Evolutionary conservation across 1,139 yeast species (phyloP).

Genomic region (Magnusiomyces suaveolens): DNA sequence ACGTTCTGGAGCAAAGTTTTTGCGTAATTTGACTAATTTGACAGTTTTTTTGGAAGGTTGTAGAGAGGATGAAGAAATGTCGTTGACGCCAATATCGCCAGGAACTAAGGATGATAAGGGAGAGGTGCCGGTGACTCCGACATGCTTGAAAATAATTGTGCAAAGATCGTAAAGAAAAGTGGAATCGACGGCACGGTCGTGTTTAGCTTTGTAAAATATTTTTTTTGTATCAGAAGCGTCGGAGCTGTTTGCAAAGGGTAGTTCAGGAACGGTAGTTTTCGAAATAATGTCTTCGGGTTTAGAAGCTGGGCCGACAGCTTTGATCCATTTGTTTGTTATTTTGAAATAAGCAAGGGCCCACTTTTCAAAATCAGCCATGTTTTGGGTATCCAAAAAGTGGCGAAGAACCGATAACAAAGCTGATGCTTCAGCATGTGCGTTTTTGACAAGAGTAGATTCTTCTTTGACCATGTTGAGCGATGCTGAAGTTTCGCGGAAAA

Average conservation of each 20-base stretch:
- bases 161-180: conserved; percentile 46
- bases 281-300: conserved; percentile 23
- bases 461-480: neutral
- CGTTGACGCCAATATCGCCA: conserved; percentile 9
- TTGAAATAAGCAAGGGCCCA: conserved; percentile 25
- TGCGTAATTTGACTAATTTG: conserved; percentile 1
- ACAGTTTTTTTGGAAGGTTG: neutral
- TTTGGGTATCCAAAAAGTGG: conserved; percentile 18
- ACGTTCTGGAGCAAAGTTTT: conserved; percentile 41
- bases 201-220: conserved; percentile 13
- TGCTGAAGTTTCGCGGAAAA: neutral
- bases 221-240: neutral
- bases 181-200: conserved; percentile 58
- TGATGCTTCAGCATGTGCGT: conserved; percentile 14
- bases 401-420: conserved; percentile 25
- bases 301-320: neutral
- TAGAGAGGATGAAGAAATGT: conserved; percentile 1
- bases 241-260: neutral
- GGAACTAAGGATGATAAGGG: conserved; percentile 9
- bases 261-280: conserved; percentile 14
- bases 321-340: conserved; percentile 2
- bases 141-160: conserved; percentile 34
- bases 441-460: conserved; percentile 5
- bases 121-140: conserved; percentile 10
- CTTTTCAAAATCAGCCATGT: conserved; percentile 19